phyloP scores from a whole-genome alignment of 441 rosid genomes.

The Theobroma grandiflorum region DNA sequence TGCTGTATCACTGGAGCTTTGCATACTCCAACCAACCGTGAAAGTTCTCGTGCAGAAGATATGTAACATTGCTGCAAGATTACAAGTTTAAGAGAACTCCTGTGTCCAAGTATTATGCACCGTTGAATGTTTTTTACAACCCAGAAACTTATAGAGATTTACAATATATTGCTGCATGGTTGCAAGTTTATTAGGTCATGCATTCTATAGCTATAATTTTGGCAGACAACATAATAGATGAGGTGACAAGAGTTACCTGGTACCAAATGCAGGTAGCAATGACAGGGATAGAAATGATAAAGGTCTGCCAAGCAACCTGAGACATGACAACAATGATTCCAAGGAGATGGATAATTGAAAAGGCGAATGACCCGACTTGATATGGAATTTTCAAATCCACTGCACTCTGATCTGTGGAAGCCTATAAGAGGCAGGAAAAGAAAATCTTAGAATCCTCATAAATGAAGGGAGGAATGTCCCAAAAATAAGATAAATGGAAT shows the following conservation, averaged over 20 bases:
- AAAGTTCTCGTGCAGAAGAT: conserved; percentile 79
- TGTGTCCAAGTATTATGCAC: background rate
- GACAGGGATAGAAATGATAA: conserved; percentile 42
- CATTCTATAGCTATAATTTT: background rate
- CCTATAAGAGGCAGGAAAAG: conserved; percentile 43
- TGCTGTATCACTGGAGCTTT: conserved; percentile 90
- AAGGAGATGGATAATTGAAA: conserved; percentile 57
- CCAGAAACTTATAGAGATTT: background rate
- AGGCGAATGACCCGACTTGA: conserved; percentile 59
- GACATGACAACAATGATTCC: conserved; percentile 70
- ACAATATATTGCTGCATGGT: background rate
- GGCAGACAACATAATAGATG: conserved; percentile 7
- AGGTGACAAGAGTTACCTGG: conserved; percentile 45
- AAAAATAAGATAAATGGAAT: background rate
- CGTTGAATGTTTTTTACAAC: background rate
- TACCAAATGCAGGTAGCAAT: conserved; percentile 57
- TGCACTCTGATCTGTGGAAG: conserved; percentile 84
- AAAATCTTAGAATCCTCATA: too few species aligned
- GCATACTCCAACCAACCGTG: conserved; percentile 78
- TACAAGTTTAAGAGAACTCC: conserved; percentile 15
- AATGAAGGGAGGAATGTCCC: background rate
- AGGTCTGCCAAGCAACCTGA: conserved; percentile 62
- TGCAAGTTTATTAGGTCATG: background rate
- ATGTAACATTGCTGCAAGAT: conserved; percentile 78
- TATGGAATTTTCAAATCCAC: conserved; percentile 63